Evolutionary conservation across 805 yeast species (phyloP).

Genomic region (Nakazawaea anatomiae): DNA sequence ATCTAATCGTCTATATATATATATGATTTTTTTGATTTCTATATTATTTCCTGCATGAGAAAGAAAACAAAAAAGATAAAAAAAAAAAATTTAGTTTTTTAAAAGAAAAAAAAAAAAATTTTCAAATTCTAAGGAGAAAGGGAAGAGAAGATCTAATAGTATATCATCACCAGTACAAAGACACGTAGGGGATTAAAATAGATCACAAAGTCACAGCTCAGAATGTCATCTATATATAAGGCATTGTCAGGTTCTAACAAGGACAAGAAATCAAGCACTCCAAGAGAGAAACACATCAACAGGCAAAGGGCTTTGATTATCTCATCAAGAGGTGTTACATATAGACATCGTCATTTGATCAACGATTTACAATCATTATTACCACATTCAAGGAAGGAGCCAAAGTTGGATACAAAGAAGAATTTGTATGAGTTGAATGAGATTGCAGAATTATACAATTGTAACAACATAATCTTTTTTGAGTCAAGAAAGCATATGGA

Average conservation of each 20-base stretch:
- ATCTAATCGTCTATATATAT: background rate
- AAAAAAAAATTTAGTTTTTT: background rate
- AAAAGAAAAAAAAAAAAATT: background rate
- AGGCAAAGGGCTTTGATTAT: conserved; percentile 85
- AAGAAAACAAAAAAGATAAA: background rate
- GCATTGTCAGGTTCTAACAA: conserved; percentile 44
- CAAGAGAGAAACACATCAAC: conserved; percentile 57
- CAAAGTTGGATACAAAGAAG: conserved; percentile 90
- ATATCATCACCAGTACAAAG: conserved; percentile 11
- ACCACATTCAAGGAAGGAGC: conserved; percentile 96
- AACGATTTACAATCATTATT: conserved; percentile 70
- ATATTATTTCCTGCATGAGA: background rate
- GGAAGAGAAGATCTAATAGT: conserved; percentile 5
- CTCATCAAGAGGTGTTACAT: conserved; percentile 92
- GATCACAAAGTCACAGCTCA: conserved; percentile 2
- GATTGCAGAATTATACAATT: conserved; percentile 93
- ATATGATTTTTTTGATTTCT: background rate
- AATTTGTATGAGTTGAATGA: conserved; percentile 86
- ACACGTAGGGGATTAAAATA: conserved; percentile 16
- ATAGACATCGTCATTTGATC: conserved; percentile 91
- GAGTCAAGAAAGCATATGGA: conserved; percentile 97
- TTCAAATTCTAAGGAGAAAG: no score
- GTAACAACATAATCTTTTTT: conserved; percentile 90
- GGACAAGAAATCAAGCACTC: conserved; percentile 29
- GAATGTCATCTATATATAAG: conserved; percentile 70